Conservation (phyloP, 225 moss, liverwort and hornwort species). For the Sphagnum contortum region DNA sequence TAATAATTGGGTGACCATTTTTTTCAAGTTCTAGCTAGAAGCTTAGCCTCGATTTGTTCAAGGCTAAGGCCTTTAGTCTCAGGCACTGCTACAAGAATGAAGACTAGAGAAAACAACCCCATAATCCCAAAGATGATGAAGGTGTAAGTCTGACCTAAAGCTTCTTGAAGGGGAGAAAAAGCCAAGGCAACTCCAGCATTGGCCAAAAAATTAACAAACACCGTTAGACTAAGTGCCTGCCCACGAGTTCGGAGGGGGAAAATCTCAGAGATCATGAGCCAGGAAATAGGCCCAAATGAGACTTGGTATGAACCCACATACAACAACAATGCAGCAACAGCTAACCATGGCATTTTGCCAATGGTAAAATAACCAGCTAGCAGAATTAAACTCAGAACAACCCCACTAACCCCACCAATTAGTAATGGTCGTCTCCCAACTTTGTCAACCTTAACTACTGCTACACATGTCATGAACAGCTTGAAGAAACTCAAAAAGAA, state of each 20-base stretch:
- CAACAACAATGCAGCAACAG: slow-evolving; percentile 58
- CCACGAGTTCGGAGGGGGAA: slow-evolving; percentile 77
- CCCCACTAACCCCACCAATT: slow-evolving; percentile 63
- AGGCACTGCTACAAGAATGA: slow-evolving; percentile 50
- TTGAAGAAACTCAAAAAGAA: slow-evolving; percentile 68
- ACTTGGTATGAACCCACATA: slow-evolving; percentile 88
- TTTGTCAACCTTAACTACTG: slow-evolving; percentile 70
- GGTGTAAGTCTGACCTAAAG: slow-evolving; percentile 60
- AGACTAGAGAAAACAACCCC: slow-evolving; percentile 43
- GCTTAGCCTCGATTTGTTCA: slow-evolving; percentile 80
- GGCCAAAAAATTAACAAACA: slow-evolving; percentile 68
- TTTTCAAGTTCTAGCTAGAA: slow-evolving; percentile 18
- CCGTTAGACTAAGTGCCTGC: slow-evolving; percentile 64
- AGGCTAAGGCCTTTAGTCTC: slow-evolving; percentile 81
- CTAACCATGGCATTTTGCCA: slow-evolving; percentile 50
- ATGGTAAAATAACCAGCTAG: slow-evolving; percentile 71
- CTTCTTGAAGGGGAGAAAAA: slow-evolving; percentile 65
- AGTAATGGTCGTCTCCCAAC: slow-evolving; percentile 71
- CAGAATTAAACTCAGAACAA: slow-evolving; percentile 42
- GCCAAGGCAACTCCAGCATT: slow-evolving; percentile 78
- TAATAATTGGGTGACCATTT: too few species aligned
- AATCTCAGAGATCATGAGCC: slow-evolving; percentile 93
- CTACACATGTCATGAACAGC: slow-evolving; percentile 69
- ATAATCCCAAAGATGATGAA: slow-evolving; percentile 64
- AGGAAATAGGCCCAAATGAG: slow-evolving; percentile 90